These are phyloP conservation scores for Allium sativum DNA, from an alignment of 106 monocot species.

Conservation along the genomic window DNA sequence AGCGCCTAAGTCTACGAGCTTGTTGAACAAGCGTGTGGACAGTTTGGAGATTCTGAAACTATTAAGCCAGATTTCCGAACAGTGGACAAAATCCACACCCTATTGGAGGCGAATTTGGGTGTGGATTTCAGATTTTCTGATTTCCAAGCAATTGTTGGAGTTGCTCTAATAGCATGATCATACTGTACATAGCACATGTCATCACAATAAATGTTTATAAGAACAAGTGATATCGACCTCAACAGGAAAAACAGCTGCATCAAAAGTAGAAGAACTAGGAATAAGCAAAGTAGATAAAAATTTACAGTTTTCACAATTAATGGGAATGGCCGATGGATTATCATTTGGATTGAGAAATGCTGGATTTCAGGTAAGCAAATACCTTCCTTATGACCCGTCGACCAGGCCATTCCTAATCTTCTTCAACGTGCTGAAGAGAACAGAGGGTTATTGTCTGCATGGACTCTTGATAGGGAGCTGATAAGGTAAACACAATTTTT, in stretches of 20 bases:
- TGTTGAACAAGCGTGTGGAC: too few species aligned
- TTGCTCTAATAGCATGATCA: too few species aligned
- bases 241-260: conserved; percentile 51
- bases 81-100: too few species aligned
- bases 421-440: conserved; percentile 91
- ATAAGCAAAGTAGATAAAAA: conserved; percentile 38
- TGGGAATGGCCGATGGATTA: conserved; percentile 90
- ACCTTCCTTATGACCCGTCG: conserved; percentile 80
- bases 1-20: too few species aligned
- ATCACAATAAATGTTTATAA: too few species aligned
- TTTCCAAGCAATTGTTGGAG: too few species aligned
- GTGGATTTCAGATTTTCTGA: too few species aligned
- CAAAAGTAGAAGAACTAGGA: conserved; percentile 55
- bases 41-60: too few species aligned
- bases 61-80: too few species aligned
- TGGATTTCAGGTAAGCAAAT: conserved; percentile 93
- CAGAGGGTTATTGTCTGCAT: conserved; percentile 65
- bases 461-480: conserved; percentile 47
- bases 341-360: conserved; percentile 66
- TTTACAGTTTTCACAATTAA: conserved; percentile 91
- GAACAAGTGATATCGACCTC: background rate
- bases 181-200: too few species aligned
- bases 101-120: too few species aligned
- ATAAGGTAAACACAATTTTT: conserved; percentile 26
- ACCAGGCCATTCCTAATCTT: conserved; percentile 81